Conservation (phyloP, 164 flowering plant genomes). For the Warburgia ugandensis region DNA sequence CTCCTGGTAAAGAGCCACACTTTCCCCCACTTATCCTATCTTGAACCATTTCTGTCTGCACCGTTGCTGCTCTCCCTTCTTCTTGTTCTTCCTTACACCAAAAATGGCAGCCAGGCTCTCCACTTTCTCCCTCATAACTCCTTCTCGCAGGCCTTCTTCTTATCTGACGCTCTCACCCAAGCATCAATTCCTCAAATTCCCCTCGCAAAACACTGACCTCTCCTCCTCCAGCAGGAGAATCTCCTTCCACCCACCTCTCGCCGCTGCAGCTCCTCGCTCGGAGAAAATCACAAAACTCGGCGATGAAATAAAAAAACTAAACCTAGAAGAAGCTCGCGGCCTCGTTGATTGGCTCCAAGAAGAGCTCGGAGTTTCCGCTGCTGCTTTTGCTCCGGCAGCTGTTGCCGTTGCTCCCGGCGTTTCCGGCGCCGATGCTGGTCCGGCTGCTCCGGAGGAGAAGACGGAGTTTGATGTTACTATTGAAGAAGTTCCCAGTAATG, state of each 20-base stretch:
- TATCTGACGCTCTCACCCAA: no score
- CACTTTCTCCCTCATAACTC: no score
- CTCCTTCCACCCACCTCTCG: slow-evolving; percentile 34
- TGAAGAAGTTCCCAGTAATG: slow-evolving; percentile 80
- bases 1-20: no score
- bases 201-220: slow-evolving; percentile 15
- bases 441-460: slow-evolving; percentile 80
- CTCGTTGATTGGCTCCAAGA: slow-evolving; percentile 83
- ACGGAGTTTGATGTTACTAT: slow-evolving; percentile 93
- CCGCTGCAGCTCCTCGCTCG: slow-evolving; percentile 43
- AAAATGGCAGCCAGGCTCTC: no score
- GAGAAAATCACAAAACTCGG: slow-evolving; percentile 62
- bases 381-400: slow-evolving; percentile 76
- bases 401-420: slow-evolving; percentile 31
- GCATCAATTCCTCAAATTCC: slow-evolving; percentile 25
- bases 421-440: slow-evolving; percentile 37
- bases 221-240: slow-evolving; percentile 22
- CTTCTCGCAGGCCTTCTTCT: no score
- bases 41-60: no score
- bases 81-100: no score
- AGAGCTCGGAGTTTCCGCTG: slow-evolving; percentile 87
- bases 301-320: slow-evolving; percentile 41
- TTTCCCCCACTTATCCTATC: no score
- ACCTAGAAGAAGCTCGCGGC: slow-evolving; percentile 58
- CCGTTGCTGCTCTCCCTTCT: no score